Evolutionary conservation across 2,329 filamentous ascomycete species (phyloP).

Genomic region (Alternaria sp.): DNA sequence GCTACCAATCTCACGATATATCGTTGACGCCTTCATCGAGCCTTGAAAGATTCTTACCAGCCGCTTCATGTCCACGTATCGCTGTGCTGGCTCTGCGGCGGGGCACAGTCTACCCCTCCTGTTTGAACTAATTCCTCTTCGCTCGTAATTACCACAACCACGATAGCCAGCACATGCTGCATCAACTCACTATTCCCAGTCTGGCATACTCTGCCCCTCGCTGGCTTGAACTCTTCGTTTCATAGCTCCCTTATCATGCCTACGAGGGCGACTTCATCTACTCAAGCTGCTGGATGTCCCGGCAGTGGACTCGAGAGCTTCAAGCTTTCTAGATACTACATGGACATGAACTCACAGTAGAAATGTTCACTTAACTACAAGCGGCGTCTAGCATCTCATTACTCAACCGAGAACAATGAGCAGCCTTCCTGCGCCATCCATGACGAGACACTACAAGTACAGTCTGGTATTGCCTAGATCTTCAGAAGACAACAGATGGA

Average conservation of each 20-base stretch:
- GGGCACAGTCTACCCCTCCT: neutral
- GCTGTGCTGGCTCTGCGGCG: neutral
- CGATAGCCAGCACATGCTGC: neutral
- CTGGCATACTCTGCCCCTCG: neutral
- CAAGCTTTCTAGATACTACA: neutral
- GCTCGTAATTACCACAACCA: neutral
- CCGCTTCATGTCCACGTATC: neutral
- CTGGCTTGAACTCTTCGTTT: neutral
- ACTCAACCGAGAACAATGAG: neutral
- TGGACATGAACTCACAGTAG: accelerated
- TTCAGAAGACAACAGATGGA: neutral
- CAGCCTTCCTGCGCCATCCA: neutral
- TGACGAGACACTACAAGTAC: neutral
- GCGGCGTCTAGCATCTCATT: neutral
- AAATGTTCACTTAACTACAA: neutral
- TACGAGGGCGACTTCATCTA: neutral
- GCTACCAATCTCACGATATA: neutral
- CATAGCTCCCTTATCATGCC: neutral
- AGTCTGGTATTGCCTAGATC: accelerated
- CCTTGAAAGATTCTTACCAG: neutral
- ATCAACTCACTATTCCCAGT: neutral
- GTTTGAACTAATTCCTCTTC: neutral
- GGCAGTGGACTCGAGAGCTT: neutral
- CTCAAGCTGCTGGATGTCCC: neutral
- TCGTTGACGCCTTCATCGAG: neutral